Conservation (phyloP, 805 yeast species). For the Grigorovia yakushimaensis region DNA sequence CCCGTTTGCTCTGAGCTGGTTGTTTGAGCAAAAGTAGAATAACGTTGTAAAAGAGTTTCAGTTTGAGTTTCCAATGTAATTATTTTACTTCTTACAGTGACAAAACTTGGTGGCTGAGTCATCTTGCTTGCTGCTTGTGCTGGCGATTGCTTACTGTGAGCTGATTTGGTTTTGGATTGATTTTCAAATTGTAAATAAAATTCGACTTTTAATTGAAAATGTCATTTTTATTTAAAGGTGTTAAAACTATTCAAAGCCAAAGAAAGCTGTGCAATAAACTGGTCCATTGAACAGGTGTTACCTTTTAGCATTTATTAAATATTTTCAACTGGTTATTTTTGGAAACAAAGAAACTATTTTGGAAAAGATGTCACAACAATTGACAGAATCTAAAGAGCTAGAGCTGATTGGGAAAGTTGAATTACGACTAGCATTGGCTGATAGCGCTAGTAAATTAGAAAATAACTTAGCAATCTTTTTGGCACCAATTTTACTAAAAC, state of each 20-base stretch:
- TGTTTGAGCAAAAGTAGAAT: conserved; percentile 45
- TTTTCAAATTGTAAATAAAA: background rate
- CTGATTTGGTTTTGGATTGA: background rate
- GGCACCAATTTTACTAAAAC: conserved; percentile 68
- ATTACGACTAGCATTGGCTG: conserved; percentile 68
- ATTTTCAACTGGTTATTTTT: no score
- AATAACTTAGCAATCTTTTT: conserved; percentile 50
- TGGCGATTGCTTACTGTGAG: background rate
- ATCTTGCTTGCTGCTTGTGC: background rate
- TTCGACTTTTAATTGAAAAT: no score
- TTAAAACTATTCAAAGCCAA: background rate
- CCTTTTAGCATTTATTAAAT: no score
- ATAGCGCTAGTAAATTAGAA: conserved; percentile 54
- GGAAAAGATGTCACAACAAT: background rate
- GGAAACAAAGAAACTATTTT: no score
- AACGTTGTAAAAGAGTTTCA: conserved; percentile 40
- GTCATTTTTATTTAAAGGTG: background rate
- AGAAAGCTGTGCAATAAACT: no score
- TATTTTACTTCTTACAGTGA: conserved; percentile 59
- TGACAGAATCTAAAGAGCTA: conserved; percentile 39
- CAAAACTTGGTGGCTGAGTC: conserved; percentile 34
- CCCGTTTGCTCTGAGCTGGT: conserved; percentile 39
- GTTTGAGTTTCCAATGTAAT: conserved; percentile 65
- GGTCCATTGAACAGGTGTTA: no score
- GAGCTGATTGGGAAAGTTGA: conserved; percentile 69